A percentile compares a stretch with the other conserved stretches of the same genome.
Conservation (phyloP, 768 basidiomycete species). For the Hypholoma sublateritium region DNA sequence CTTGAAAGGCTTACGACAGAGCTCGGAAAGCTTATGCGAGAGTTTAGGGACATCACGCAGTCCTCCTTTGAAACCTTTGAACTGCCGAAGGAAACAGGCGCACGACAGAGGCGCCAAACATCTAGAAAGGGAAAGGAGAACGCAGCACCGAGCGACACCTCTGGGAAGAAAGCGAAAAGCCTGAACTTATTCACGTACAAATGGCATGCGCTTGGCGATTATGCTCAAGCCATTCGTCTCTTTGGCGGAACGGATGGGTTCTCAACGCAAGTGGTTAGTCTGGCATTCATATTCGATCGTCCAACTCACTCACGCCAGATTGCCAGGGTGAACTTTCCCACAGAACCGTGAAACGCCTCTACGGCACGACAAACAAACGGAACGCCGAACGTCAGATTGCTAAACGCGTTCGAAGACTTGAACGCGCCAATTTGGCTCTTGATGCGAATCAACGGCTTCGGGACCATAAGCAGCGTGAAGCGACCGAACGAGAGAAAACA, state of each 20-base stretch:
- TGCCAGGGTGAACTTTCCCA: conserved; percentile 16
- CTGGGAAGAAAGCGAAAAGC: no score
- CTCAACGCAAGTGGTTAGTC: conserved; percentile 37
- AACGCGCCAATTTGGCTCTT: no score
- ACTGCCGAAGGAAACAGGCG: conserved; percentile 34
- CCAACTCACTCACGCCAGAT: background rate
- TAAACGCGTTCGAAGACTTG: background rate
- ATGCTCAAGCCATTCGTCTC: conserved; percentile 21
- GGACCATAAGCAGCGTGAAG: no score
- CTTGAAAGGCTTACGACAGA: no score
- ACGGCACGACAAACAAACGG: conserved; percentile 13
- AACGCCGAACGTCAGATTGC: conserved; percentile 10
- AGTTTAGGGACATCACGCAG: no score
- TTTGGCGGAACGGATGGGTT: conserved; percentile 37
- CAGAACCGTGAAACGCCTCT: no score
- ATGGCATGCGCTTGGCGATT: conserved; percentile 26
- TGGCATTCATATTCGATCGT: background rate
- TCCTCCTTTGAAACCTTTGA: conserved; percentile 26
- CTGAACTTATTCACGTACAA: no score
- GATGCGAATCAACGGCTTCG: no score
- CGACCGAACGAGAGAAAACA: no score
- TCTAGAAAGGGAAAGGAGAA: conserved; percentile 2
- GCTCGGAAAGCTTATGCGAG: no score
- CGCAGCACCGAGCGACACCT: no score
- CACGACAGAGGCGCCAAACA: conserved; percentile 24